phyloP scores from a whole-genome alignment of 1,284 basidiomycete genomes.

The Cystobasidiaceae sp. region DNA sequence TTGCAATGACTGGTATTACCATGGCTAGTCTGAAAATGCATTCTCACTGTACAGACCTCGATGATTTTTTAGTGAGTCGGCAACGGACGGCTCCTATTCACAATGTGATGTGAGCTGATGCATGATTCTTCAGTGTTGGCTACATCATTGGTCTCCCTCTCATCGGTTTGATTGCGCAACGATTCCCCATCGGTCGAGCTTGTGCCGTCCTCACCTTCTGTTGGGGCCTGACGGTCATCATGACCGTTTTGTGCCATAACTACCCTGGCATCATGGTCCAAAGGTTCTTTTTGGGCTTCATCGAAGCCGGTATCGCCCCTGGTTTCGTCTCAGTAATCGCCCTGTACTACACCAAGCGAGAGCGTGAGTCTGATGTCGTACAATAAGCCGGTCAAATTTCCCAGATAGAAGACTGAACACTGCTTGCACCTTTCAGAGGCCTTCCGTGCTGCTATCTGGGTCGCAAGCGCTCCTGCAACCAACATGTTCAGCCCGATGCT shows the following conservation, averaged over 20 bases:
- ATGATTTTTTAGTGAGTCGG: slow-evolving; percentile 4
- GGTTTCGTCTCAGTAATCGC: slow-evolving; percentile 7
- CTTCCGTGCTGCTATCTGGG: slow-evolving; percentile 12
- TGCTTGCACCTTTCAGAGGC: background rate
- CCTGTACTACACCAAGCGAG: slow-evolving; percentile 26
- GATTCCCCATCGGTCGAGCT: background rate
- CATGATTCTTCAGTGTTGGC: background rate
- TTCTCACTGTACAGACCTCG: background rate
- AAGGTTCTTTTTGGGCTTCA: slow-evolving; percentile 18
- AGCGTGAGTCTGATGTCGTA: slow-evolving; percentile 9
- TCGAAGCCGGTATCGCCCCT: slow-evolving; percentile 21
- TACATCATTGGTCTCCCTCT: slow-evolving; percentile 8
- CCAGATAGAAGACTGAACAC: too few relatives aligned
- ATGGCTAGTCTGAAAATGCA: background rate
- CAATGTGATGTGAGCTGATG: too few relatives aligned
- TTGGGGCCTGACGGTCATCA: slow-evolving; percentile 4
- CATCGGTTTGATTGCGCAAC: slow-evolving; percentile 6
- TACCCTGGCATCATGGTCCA: slow-evolving; percentile 21
- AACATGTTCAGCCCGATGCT: slow-evolving; percentile 23
- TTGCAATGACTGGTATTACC: too few relatives aligned
- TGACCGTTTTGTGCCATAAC: slow-evolving; percentile 9
- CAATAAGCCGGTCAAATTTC: too few relatives aligned
- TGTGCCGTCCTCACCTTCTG: background rate
- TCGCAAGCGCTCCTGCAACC: slow-evolving; percentile 13
- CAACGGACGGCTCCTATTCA: background rate